Percentiles rank a stretch among this genome's conserved stretches.
phyloP scores from a whole-genome alignment of 306 rosid species.

The Notholithocarpus densiflorus region DNA sequence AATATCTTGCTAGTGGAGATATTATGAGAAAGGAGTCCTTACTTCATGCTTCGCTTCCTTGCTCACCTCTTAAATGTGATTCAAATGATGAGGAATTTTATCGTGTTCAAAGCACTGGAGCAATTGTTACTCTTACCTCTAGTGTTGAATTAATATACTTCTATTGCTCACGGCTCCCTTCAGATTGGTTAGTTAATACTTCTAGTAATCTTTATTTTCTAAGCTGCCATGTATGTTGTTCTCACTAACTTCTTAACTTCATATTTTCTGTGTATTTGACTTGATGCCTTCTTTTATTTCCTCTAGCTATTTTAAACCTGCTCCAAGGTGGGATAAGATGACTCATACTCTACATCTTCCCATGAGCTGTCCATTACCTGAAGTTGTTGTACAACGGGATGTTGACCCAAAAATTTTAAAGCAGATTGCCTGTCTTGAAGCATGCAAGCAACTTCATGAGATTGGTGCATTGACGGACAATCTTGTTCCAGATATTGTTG shows the following conservation, averaged over 20 bases:
- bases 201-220: not conserved
- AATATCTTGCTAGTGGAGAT: slow-evolving; percentile 59
- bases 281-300: slow-evolving; percentile 7
- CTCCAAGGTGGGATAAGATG: slow-evolving; percentile 66
- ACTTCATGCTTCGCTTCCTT: slow-evolving; percentile 57
- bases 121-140: slow-evolving; percentile 59
- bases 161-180: slow-evolving; percentile 85
- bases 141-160: slow-evolving; percentile 62
- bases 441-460: slow-evolving; percentile 81
- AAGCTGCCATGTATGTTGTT: slow-evolving; percentile 9
- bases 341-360: slow-evolving; percentile 65
- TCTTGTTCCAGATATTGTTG: slow-evolving; percentile 62
- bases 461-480: slow-evolving; percentile 76
- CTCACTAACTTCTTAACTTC: slow-evolving; percentile 2
- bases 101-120: slow-evolving; percentile 70
- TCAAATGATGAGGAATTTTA: slow-evolving; percentile 37
- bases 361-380: slow-evolving; percentile 65
- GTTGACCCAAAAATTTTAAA: slow-evolving; percentile 37
- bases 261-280: slow-evolving; percentile 4
- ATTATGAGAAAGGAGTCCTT: slow-evolving; percentile 70
- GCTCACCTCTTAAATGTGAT: slow-evolving; percentile 42
- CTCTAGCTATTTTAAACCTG: slow-evolving; percentile 75
- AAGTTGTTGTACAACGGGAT: slow-evolving; percentile 42
- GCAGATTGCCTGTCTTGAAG: slow-evolving; percentile 82
- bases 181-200: slow-evolving; percentile 61